Evolutionary conservation across 2,329 filamentous ascomycete species (phyloP).

Genomic region (Apiospora saccharicola): DNA sequence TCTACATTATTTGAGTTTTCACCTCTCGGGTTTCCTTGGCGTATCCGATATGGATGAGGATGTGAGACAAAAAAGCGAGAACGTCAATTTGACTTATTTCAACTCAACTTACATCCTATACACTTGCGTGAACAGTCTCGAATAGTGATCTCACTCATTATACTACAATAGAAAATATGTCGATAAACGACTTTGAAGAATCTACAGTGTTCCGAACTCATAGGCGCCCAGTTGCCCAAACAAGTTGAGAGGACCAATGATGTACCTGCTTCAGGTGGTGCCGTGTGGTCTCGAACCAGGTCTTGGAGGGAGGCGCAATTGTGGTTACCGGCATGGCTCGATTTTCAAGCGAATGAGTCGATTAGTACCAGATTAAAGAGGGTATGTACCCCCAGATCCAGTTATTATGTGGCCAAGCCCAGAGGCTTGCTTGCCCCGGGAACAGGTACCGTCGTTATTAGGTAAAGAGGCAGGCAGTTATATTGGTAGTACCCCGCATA

Average conservation of each 20-base stretch:
- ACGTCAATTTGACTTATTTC: slow-evolving; percentile 26
- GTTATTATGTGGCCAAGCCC: slow-evolving; percentile 6
- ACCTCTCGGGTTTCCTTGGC: slow-evolving; percentile 16
- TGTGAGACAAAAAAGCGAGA: slow-evolving; percentile 25
- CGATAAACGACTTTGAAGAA: background rate
- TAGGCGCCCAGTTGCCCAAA: background rate
- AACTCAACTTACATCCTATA: slow-evolving; percentile 1
- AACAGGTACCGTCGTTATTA: slow-evolving; percentile 2
- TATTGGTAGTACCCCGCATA: slow-evolving; percentile 10
- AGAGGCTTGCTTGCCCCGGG: slow-evolving; percentile 9
- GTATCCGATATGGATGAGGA: slow-evolving; percentile 21
- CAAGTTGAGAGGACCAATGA: background rate
- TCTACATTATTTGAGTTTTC: slow-evolving; percentile 32
- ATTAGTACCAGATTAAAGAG: slow-evolving; percentile 11
- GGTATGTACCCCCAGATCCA: slow-evolving; percentile 13
- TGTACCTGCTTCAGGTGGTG: background rate
- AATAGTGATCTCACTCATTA: background rate
- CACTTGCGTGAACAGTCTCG: background rate
- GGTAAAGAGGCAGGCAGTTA: background rate
- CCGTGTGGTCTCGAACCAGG: slow-evolving; percentile 16
- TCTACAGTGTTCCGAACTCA: background rate
- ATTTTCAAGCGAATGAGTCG: slow-evolving; percentile 16
- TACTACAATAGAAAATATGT: background rate
- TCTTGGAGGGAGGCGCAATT: slow-evolving; percentile 18
- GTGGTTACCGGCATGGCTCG: slow-evolving; percentile 16